These are phyloP conservation scores for Xylariaceae sp. DNA, from an alignment of 2,329 filamentous ascomycete species.

Conservation along the genomic window DNA sequence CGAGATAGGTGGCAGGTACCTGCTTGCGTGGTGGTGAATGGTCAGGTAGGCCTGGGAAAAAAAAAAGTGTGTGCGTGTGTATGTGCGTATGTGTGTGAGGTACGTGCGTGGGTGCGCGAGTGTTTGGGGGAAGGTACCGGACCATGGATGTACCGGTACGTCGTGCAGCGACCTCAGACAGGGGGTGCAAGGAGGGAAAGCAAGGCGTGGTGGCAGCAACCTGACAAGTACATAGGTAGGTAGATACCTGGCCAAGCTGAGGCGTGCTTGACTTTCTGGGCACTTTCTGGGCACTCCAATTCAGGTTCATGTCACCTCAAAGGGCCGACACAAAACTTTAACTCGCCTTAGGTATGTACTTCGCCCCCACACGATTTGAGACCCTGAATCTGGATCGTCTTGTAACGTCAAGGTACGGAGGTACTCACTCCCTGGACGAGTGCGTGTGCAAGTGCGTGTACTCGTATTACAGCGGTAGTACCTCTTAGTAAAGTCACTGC, in stretches of 20 bases:
- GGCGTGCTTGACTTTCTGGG: no score
- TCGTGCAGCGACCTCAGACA: neutral
- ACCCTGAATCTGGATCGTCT: constrained; percentile 17
- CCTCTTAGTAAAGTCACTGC: neutral
- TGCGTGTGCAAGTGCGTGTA: neutral
- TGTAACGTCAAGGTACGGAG: neutral
- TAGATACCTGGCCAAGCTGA: no score
- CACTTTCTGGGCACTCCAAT: no score
- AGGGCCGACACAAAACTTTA: constrained; percentile 12
- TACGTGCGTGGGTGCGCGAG: neutral
- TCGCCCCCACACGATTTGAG: constrained; percentile 10
- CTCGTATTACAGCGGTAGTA: neutral
- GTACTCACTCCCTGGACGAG: neutral
- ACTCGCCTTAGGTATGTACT: neutral
- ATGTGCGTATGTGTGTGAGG: neutral
- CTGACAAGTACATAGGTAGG: no score
- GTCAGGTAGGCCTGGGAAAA: neutral
- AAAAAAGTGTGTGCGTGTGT: neutral
- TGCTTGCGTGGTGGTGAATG: neutral
- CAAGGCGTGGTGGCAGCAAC: neutral
- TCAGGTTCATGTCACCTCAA: neutral
- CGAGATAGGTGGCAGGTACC: neutral
- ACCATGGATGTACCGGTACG: neutral
- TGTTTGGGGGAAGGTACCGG: neutral
- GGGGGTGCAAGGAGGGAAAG: neutral